These are phyloP conservation scores for Pulveroboletus sp. DNA, from an alignment of 768 basidiomycete species.

Conservation along the genomic window DNA sequence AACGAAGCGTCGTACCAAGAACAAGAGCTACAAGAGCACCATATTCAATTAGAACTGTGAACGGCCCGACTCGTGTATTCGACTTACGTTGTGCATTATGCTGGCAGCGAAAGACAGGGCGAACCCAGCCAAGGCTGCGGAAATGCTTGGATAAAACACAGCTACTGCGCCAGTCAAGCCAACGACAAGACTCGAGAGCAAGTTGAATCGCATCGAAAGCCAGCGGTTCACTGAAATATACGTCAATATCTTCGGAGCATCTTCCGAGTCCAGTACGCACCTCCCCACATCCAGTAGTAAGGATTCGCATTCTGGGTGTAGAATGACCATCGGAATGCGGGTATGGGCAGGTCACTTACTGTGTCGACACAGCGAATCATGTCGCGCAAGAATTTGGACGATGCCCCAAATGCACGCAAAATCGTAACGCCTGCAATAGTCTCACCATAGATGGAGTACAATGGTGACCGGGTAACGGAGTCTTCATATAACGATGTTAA, in stretches of 20 bases:
- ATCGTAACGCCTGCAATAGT: slow-evolving; percentile 50
- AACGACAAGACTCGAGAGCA: slow-evolving; percentile 68
- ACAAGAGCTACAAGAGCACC: slow-evolving; percentile 42
- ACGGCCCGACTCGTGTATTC: background rate
- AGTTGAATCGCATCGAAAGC: slow-evolving; percentile 84
- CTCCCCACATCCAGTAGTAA: slow-evolving; percentile 91
- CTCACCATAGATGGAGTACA: slow-evolving; percentile 46
- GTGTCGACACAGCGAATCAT: slow-evolving; percentile 83
- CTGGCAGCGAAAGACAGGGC: slow-evolving; percentile 80
- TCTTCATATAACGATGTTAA: slow-evolving; percentile 25
- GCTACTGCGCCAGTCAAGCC: slow-evolving; percentile 68
- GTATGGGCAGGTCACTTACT: slow-evolving; percentile 37
- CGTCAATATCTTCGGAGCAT: slow-evolving; percentile 4
- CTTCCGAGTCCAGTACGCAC: slow-evolving; percentile 33
- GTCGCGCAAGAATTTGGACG: slow-evolving; percentile 79
- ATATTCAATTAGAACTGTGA: slow-evolving; percentile 16
- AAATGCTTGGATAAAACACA: slow-evolving; percentile 64
- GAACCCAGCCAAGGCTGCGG: slow-evolving; percentile 82
- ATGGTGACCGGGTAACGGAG: slow-evolving; percentile 46
- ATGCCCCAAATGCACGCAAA: slow-evolving; percentile 83
- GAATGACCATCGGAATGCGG: background rate
- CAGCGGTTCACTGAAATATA: slow-evolving; percentile 72
- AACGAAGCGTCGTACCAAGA: slow-evolving; percentile 78
- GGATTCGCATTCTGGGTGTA: slow-evolving; percentile 54
- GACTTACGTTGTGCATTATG: slow-evolving; percentile 60